Percentiles rank a stretch among this genome's conserved stretches.
phyloP scores from a whole-genome alignment of 2,329 filamentous ascomycete genomes.

The Penicillium aurantiogriseum region DNA sequence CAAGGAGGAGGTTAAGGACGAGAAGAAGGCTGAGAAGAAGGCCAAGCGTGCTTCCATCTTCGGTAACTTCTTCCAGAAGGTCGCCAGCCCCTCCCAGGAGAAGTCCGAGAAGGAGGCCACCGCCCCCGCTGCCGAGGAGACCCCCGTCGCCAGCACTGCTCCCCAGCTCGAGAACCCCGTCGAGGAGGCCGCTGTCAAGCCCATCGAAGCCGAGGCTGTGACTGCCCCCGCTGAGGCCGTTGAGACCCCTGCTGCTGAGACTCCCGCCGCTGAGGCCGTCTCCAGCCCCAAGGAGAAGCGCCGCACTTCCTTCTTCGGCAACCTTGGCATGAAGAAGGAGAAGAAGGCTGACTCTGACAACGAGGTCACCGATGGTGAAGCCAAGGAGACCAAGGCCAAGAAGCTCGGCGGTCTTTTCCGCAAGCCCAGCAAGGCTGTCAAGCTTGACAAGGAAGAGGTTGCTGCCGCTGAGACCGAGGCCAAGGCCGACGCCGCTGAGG shows the following conservation, averaged over 20 bases:
- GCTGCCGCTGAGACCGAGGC: constrained; percentile 33
- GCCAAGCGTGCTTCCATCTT: constrained; percentile 84
- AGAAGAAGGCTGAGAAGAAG: constrained; percentile 50
- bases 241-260: constrained; percentile 32
- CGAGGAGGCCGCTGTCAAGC: constrained; percentile 37
- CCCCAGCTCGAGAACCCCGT: constrained; percentile 50
- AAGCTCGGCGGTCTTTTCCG: constrained; percentile 51
- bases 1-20: constrained; percentile 37
- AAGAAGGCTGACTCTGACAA: constrained; percentile 51
- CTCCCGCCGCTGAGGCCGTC: constrained; percentile 33
- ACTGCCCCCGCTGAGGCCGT: constrained; percentile 45
- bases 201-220: constrained; percentile 41
- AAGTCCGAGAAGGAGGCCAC: constrained; percentile 50
- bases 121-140: constrained; percentile 46
- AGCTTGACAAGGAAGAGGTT: constrained; percentile 42
- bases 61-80: constrained; percentile 73
- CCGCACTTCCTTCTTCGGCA: constrained; percentile 55
- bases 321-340: constrained; percentile 53
- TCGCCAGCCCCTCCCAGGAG: constrained; percentile 45
- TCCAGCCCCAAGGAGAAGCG: constrained; percentile 48
- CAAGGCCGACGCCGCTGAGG: constrained; percentile 33
- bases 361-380: constrained; percentile 47
- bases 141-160: constrained; percentile 48
- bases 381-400: constrained; percentile 43
- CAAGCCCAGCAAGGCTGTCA: constrained; percentile 50